Evolutionary conservation across 1,284 basidiomycete species (phyloP).

Genomic region (Takashimella koratensis): DNA sequence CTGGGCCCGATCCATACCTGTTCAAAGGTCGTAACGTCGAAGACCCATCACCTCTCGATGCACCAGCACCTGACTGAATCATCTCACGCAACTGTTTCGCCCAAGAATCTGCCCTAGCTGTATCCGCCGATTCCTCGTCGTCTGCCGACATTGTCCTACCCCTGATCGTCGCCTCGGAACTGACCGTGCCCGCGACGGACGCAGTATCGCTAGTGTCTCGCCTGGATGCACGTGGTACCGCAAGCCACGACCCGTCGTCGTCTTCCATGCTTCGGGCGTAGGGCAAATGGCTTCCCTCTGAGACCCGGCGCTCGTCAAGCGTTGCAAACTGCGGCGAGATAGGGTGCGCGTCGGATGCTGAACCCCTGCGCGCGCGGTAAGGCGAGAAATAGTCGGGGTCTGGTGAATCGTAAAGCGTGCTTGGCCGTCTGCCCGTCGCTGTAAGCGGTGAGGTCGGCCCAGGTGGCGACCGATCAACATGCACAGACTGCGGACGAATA

Average conservation of each 20-base stretch:
- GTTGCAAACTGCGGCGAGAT: constrained; percentile 6
- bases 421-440: constrained; percentile 27
- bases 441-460: constrained; percentile 30
- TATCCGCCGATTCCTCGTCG: constrained; percentile 33
- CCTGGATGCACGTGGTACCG: not conserved
- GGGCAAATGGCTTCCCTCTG: constrained; percentile 17
- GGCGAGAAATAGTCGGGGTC: constrained; percentile 14
- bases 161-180: constrained; percentile 29
- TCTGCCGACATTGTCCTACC: constrained; percentile 13
- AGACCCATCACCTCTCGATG: not conserved
- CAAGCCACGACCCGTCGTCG: not conserved
- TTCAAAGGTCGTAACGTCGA: not conserved
- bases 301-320: not conserved
- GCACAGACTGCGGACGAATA: constrained; percentile 20
- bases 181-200: constrained; percentile 27
- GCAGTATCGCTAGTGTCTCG: constrained; percentile 10
- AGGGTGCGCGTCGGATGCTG: constrained; percentile 16
- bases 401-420: constrained; percentile 23
- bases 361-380: constrained; percentile 24
- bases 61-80: constrained; percentile 9
- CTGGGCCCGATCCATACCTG: not conserved
- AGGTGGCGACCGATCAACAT: constrained; percentile 29
- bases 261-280: constrained; percentile 8
- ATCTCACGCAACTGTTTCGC: constrained; percentile 23
- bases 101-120: constrained; percentile 37